Evolutionary conservation across 345 rosid genomes (phyloP).

Genomic region (Ceriops zippeliana): DNA sequence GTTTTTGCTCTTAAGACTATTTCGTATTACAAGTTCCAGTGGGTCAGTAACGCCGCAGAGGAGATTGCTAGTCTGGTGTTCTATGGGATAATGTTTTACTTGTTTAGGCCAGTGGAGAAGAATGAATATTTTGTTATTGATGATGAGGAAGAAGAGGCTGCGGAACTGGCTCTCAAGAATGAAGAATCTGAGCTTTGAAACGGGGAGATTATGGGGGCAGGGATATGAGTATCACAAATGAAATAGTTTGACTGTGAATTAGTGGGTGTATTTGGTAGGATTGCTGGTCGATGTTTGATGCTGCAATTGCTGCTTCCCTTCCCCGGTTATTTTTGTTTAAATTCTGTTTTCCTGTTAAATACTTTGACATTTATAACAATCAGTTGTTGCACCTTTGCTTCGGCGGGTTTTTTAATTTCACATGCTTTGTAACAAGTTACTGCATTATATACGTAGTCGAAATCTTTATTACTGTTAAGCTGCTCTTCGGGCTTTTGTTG

Average conservation of each 20-base stretch:
- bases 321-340: background rate
- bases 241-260: background rate
- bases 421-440: constrained; percentile 4
- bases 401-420: constrained; percentile 11
- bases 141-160: constrained; percentile 92
- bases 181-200: constrained; percentile 86
- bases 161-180: constrained; percentile 66
- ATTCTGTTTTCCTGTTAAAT: constrained; percentile 18
- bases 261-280: constrained; percentile 11
- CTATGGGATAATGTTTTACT: constrained; percentile 71
- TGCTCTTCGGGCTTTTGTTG: background rate
- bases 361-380: constrained; percentile 10
- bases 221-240: constrained; percentile 7
- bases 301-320: constrained; percentile 4
- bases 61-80: constrained; percentile 79
- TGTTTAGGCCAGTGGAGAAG: constrained; percentile 92
- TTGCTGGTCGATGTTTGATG: constrained; percentile 10
- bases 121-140: constrained; percentile 83
- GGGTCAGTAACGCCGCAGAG: constrained; percentile 92
- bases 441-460: constrained; percentile 4
- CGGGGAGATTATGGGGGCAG: background rate
- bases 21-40: constrained; percentile 83
- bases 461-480: background rate
- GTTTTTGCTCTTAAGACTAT: constrained; percentile 83
- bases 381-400: constrained; percentile 13